A percentile compares a stretch with the other conserved stretches of the same genome.
Conservation (phyloP, 2,329 filamentous ascomycete species). For the Emmonsiellopsis sp. region DNA sequence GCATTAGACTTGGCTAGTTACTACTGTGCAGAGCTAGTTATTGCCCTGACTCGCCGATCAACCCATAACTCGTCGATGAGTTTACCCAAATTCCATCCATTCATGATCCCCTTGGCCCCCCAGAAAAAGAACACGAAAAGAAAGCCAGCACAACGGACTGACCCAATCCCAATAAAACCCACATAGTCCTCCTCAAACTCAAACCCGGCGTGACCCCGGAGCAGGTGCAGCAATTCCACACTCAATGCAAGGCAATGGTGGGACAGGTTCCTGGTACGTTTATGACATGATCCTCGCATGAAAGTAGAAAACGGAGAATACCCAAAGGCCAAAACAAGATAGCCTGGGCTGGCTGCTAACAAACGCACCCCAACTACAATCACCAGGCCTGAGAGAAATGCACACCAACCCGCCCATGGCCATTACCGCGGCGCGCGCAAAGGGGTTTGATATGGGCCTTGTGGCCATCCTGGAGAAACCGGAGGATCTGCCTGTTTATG, state of each 20-base stretch:
- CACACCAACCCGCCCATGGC: slow-evolving; percentile 28
- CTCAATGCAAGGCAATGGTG: slow-evolving; percentile 27
- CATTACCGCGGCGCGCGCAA: slow-evolving; percentile 31
- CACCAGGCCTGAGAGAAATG: slow-evolving; percentile 23
- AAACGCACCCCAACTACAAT: no score
- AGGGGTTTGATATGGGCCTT: slow-evolving; percentile 38
- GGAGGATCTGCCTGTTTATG: slow-evolving; percentile 35
- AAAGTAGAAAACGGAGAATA: not conserved
- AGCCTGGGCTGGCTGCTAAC: not conserved
- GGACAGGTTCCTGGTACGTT: slow-evolving; percentile 31
- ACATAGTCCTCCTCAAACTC: slow-evolving; percentile 33
- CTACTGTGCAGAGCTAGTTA: no score
- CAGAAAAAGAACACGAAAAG: not conserved
- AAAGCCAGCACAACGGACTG: not conserved
- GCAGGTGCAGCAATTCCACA: slow-evolving; percentile 23
- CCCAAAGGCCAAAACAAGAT: not conserved
- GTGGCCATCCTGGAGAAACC: slow-evolving; percentile 37
- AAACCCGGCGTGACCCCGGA: slow-evolving; percentile 28
- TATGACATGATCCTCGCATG: not conserved
- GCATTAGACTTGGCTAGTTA: no score
- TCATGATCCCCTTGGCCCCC: no score
- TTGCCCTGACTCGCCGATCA: no score
- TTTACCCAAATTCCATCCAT: no score
- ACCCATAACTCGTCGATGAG: no score
- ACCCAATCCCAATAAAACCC: not conserved